Evolutionary conservation across 305 asterid genomes (phyloP).

Genomic region (Fraxinus dipetala): DNA sequence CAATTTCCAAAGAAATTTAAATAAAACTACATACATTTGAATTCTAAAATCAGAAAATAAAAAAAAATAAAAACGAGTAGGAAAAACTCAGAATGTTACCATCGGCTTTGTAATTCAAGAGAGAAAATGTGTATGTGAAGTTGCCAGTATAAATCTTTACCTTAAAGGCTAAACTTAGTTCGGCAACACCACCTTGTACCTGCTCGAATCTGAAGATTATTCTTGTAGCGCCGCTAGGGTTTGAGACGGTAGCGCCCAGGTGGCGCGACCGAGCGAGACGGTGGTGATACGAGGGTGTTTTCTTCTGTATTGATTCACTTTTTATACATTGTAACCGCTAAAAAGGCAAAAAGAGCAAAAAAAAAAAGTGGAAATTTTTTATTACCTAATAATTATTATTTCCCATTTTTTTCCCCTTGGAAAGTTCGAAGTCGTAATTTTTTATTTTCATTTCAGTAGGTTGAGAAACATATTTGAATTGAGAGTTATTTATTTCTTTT

Average conservation of each 20-base stretch:
- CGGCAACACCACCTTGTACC: neutral
- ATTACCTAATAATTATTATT: too few species aligned
- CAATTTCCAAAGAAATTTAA: neutral
- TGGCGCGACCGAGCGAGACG: neutral
- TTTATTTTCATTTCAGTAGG: too few species aligned
- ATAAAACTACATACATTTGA: neutral
- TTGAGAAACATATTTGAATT: too few species aligned
- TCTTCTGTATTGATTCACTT: neutral
- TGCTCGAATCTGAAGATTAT: neutral
- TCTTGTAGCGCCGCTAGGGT: neutral
- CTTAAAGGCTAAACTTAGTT: neutral
- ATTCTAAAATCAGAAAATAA: neutral
- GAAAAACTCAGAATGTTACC: neutral
- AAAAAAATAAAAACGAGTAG: too few species aligned
- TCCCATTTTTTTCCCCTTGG: too few species aligned
- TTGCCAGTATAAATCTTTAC: neutral
- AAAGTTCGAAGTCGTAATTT: too few species aligned
- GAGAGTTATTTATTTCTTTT: too few species aligned
- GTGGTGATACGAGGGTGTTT: neutral
- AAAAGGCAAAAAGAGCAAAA: too few species aligned
- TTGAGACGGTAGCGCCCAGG: neutral
- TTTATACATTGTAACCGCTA: neutral
- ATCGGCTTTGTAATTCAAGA: neutral
- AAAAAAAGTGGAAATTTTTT: too few species aligned
- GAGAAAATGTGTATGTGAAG: neutral